Evolutionary conservation across 345 rosid species (phyloP).

Genomic region (Clausena lansium): DNA sequence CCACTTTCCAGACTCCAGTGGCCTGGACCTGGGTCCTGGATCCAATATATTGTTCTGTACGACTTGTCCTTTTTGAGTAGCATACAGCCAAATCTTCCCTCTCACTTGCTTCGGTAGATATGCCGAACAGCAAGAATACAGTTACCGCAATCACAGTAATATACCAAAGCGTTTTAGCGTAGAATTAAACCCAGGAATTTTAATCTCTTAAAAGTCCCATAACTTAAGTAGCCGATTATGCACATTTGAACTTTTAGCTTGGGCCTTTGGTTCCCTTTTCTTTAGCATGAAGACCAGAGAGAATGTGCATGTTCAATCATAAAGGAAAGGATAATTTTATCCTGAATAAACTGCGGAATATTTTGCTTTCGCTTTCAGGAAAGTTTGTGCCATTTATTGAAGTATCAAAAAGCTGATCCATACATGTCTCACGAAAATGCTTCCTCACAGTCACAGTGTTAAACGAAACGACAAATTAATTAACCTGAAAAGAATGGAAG

Average conservation of each 20-base stretch:
- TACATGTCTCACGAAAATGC: background rate
- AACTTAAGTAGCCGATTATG: background rate
- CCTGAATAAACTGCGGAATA: background rate
- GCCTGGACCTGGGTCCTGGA: constrained; percentile 9
- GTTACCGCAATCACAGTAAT: no score
- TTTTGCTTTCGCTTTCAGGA: background rate
- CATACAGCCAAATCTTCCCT: background rate
- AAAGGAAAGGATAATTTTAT: background rate
- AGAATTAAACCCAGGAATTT: background rate
- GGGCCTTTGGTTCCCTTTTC: background rate
- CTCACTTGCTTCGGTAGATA: no score
- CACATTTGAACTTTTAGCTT: background rate
- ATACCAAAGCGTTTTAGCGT: no score
- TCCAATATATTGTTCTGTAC: background rate
- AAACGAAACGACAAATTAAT: background rate
- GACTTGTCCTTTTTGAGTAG: background rate
- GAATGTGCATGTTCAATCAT: background rate
- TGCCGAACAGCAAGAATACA: no score
- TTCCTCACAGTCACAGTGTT: background rate
- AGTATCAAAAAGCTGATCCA: background rate
- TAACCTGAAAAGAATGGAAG: background rate
- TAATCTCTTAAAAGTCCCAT: background rate
- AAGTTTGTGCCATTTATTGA: background rate
- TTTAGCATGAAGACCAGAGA: background rate
- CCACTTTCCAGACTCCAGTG: background rate